These are phyloP conservation scores for Curvularia sp. DNA, from an alignment of 2,329 filamentous ascomycete species.

Conservation along the genomic window DNA sequence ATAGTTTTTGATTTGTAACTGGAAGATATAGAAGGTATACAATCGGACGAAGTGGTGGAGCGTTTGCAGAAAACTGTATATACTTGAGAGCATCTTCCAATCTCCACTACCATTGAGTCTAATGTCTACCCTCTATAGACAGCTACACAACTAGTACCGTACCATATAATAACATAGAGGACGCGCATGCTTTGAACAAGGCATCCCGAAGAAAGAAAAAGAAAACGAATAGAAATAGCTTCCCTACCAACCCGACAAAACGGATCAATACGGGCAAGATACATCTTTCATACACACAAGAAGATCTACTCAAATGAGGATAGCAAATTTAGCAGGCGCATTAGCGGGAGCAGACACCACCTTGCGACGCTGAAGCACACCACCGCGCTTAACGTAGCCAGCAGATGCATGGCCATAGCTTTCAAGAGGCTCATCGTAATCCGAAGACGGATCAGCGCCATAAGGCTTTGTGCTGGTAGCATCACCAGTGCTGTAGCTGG, in stretches of 20 bases:
- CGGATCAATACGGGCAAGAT: not conserved
- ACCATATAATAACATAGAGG: not conserved
- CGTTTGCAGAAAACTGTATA: too few species aligned
- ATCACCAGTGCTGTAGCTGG: not conserved
- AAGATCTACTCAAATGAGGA: not conserved
- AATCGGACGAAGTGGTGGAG: too few species aligned
- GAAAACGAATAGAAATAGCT: not conserved
- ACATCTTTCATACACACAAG: not conserved
- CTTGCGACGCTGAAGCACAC: slow-evolving; percentile 32
- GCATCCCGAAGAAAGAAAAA: not conserved
- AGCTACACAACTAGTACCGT: too few species aligned
- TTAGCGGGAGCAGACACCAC: not conserved
- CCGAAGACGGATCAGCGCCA: slow-evolving; percentile 28
- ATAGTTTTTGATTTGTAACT: not conserved
- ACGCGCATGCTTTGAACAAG: not conserved
- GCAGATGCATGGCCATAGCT: slow-evolving; percentile 7
- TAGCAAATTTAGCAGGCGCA: not conserved
- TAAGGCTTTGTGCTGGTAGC: not conserved
- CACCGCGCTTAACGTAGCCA: slow-evolving; percentile 33
- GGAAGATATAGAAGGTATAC: not conserved
- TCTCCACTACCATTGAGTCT: too few species aligned
- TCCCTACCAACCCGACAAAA: not conserved
- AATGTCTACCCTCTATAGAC: too few species aligned
- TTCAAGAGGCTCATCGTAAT: slow-evolving; percentile 3
- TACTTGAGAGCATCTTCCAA: too few species aligned